These are phyloP conservation scores for Smittium culicis DNA, from an alignment of 371 early-diverging fungal genomes.

Conservation along the genomic window DNA sequence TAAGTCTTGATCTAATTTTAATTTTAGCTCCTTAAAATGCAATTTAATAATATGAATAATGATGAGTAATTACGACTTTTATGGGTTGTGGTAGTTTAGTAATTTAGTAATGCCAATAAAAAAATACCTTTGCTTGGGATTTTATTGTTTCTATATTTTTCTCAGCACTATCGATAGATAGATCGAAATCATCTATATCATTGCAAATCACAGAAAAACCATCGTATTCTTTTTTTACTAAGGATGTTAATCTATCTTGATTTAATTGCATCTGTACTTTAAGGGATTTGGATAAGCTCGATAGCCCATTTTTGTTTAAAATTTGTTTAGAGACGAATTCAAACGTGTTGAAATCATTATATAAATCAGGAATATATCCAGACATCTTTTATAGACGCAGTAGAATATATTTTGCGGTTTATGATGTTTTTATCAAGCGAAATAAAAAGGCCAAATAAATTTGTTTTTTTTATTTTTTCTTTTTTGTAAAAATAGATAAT, in stretches of 20 bases:
- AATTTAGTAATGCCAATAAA: too few species aligned
- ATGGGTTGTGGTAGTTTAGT: too few species aligned
- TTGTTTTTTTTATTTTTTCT: too few species aligned
- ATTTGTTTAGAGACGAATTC: not conserved
- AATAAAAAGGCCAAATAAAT: too few species aligned
- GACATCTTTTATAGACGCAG: too few species aligned
- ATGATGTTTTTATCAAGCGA: too few species aligned
- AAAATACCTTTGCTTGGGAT: not conserved
- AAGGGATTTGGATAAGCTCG: not conserved
- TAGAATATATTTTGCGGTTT: too few species aligned
- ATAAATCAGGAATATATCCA: too few species aligned
- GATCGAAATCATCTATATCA: not conserved
- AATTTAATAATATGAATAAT: too few species aligned
- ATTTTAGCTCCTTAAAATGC: not conserved
- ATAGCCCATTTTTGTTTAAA: not conserved
- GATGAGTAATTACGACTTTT: too few species aligned
- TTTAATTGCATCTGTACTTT: not conserved
- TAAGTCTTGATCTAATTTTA: not conserved
- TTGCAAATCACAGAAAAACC: not conserved
- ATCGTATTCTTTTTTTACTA: not conserved
- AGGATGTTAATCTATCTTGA: not conserved
- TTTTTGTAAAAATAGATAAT: too few species aligned
- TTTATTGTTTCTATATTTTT: not conserved
- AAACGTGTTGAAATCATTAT: conserved; percentile 1
- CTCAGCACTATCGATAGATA: not conserved